phyloP scores from a whole-genome alignment of 2,329 filamentous ascomycete species.

The Zasmidium angulare region DNA sequence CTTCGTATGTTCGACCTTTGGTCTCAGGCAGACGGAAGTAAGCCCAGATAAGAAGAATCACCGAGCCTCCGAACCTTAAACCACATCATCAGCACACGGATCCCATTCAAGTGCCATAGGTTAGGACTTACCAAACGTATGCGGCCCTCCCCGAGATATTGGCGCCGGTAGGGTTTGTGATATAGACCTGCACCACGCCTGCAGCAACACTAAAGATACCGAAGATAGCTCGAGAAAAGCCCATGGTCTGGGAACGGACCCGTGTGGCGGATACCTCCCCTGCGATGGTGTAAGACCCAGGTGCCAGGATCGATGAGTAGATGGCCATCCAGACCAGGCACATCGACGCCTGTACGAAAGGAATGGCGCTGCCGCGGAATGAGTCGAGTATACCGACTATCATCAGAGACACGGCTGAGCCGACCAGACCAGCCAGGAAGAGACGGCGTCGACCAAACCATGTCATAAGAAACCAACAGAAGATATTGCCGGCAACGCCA shows the following conservation, averaged over 20 bases:
- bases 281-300: constrained; percentile 31
- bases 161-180: constrained; percentile 32
- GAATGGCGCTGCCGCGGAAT: not conserved
- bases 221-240: constrained; percentile 31
- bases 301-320: constrained; percentile 33
- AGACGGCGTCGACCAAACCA: constrained; percentile 41
- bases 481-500: constrained; percentile 28
- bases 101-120: constrained; percentile 43
- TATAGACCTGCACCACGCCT: constrained; percentile 36
- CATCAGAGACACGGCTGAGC: constrained; percentile 22
- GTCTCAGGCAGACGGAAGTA: constrained; percentile 46
- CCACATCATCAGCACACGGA: constrained; percentile 30
- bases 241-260: constrained; percentile 31
- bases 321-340: constrained; percentile 1
- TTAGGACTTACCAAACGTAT: constrained; percentile 6
- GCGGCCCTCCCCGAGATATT: not conserved
- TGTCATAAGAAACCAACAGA: constrained; percentile 37
- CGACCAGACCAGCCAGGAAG: constrained; percentile 34
- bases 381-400: constrained; percentile 25
- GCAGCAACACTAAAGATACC: constrained; percentile 30
- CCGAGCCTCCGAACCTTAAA: not conserved
- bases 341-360: not conserved
- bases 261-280: constrained; percentile 29
- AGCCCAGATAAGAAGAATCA: constrained; percentile 36
- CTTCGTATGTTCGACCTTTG: constrained; percentile 48